Percentiles rank a stretch among this genome's conserved stretches.
Conservation (phyloP, 176 grass and related monocot species). For the Bothriochloa decipiens region DNA sequence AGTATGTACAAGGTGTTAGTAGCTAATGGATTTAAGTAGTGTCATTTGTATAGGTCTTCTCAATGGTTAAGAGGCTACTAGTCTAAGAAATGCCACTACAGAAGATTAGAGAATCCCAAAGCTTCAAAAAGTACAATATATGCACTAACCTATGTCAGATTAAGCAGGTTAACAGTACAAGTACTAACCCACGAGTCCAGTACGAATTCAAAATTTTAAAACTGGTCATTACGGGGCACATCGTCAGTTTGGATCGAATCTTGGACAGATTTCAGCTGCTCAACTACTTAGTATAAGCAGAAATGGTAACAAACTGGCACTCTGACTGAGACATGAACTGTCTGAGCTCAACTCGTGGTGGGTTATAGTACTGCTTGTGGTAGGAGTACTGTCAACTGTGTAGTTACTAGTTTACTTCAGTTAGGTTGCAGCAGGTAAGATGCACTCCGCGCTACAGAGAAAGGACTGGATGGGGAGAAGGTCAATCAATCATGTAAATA, state of each 20-base stretch:
- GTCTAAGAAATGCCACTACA: not conserved
- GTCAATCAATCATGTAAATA: no score
- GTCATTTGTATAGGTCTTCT: no score
- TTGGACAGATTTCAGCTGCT: constrained; percentile 16
- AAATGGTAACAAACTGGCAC: not conserved
- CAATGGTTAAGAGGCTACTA: constrained; percentile 28
- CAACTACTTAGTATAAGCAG: not conserved
- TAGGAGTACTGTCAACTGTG: not conserved
- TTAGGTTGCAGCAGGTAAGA: not conserved
- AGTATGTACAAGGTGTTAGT: no score
- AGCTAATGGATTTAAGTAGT: no score
- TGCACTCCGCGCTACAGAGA: not conserved
- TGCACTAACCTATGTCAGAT: constrained; percentile 23
- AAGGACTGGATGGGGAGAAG: not conserved
- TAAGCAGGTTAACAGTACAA: constrained; percentile 27
- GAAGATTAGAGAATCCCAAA: constrained; percentile 33
- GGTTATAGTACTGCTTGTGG: not conserved
- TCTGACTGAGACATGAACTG: not conserved
- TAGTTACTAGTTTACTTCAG: not conserved
- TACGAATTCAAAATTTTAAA: constrained; percentile 24
- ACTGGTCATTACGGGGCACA: not conserved
- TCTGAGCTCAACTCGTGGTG: not conserved
- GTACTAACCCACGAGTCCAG: not conserved
- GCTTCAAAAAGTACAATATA: not conserved
- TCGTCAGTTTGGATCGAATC: not conserved